Evolutionary conservation across 495 filamentous ascomycete genomes (phyloP).

Genomic region (Penicillium alfredii): DNA sequence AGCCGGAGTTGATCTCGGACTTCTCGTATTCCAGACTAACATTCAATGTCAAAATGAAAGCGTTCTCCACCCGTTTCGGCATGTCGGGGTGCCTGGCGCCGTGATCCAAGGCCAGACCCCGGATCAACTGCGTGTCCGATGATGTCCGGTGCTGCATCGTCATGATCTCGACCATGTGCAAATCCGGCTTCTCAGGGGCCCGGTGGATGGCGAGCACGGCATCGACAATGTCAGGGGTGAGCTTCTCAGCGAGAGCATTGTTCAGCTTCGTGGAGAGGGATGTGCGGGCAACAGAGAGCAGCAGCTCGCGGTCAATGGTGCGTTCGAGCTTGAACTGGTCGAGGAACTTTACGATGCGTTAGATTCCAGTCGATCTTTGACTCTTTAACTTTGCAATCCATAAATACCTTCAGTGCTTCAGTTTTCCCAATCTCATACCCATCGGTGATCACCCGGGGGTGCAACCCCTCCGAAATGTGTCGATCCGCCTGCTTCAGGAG

Average conservation of each 20-base stretch:
- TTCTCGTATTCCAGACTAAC: conserved; percentile 99
- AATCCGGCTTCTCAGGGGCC: conserved; percentile 82
- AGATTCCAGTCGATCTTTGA: conserved; percentile 4
- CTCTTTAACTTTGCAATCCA: not conserved
- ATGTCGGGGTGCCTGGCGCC: conserved; percentile 97
- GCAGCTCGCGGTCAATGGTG: conserved; percentile 86
- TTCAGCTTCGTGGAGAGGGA: conserved; percentile 94
- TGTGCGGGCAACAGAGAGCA: conserved; percentile 88
- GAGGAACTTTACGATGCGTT: conserved; percentile 62
- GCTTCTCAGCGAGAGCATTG: conserved; percentile 75
- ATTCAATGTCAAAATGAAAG: conserved; percentile 89
- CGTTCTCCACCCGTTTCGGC: conserved; percentile 93
- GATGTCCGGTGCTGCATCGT: conserved; percentile 99
- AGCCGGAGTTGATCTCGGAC: conserved; percentile 96
- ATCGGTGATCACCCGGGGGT: conserved; percentile 94
- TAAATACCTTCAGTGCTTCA: conserved; percentile 74
- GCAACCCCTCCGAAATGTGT: conserved; percentile 88
- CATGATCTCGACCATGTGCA: conserved; percentile 99
- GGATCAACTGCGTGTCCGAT: conserved; percentile 92
- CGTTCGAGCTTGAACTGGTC: conserved; percentile 85
- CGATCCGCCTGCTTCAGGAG: conserved; percentile 95
- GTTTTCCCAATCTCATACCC: conserved; percentile 96
- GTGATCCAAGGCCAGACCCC: conserved; percentile 88
- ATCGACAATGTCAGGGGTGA: conserved; percentile 92
- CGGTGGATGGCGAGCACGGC: conserved; percentile 91